A percentile compares a stretch with the other conserved stretches of the same genome.
Conservation (phyloP, 805 yeast species). For the Ascoidea asiatica region DNA sequence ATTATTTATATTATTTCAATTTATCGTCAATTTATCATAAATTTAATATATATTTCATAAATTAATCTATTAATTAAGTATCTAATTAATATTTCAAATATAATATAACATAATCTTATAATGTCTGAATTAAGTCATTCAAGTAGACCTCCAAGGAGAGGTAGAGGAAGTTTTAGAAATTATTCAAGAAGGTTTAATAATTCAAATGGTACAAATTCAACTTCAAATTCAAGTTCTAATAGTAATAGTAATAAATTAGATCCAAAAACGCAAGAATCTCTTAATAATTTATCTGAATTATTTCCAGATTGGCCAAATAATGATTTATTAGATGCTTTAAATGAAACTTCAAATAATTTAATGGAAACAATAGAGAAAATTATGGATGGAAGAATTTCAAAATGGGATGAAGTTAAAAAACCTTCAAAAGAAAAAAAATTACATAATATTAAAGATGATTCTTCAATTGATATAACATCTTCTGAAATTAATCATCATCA, state of each 20-base stretch:
- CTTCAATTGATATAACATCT: constrained; percentile 4
- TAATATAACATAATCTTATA: too few species aligned
- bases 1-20: too few species aligned
- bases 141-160: constrained; percentile 11
- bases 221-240: not conserved
- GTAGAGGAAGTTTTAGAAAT: constrained; percentile 25
- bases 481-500: not conserved
- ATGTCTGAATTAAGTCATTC: not conserved
- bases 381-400: constrained; percentile 77
- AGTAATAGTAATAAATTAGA: constrained; percentile 12
- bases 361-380: constrained; percentile 77
- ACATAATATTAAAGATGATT: constrained; percentile 16
- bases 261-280: constrained; percentile 23
- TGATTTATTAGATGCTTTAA: constrained; percentile 63
- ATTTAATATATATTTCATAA: too few species aligned
- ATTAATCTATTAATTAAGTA: too few species aligned
- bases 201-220: constrained; percentile 2
- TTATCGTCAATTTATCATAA: too few species aligned
- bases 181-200: constrained; percentile 29
- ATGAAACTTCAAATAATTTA: constrained; percentile 59
- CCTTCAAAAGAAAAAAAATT: constrained; percentile 42
- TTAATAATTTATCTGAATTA: constrained; percentile 58
- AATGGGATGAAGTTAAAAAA: constrained; percentile 88
- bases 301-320: constrained; percentile 92
- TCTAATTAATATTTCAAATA: too few species aligned